Percentiles rank a stretch among this genome's conserved stretches.
These are phyloP conservation scores for Mycena sanguinolenta DNA, from an alignment of 768 basidiomycete genomes.

Conservation along the genomic window DNA sequence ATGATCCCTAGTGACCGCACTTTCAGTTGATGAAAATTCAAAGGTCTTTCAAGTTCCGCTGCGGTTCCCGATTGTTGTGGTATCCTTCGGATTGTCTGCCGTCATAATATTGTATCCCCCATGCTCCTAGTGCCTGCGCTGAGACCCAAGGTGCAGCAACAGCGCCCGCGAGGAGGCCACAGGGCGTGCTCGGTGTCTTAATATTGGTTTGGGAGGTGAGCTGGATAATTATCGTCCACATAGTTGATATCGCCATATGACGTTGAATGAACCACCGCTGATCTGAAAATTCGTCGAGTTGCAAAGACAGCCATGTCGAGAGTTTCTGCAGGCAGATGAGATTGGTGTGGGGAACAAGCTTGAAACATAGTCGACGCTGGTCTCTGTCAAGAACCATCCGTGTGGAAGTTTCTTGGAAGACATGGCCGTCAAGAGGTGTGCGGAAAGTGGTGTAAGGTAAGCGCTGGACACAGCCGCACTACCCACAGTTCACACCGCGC, in stretches of 20 bases:
- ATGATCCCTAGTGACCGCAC: no score
- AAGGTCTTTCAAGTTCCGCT: no score
- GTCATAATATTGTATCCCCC: constrained; percentile 22
- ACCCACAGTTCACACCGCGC: neutral
- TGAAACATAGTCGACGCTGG: neutral
- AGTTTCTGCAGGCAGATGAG: neutral
- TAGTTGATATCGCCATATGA: constrained; percentile 19
- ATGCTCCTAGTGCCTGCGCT: constrained; percentile 14
- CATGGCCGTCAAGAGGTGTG: no score
- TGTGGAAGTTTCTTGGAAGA: no score
- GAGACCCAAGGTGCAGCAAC: constrained; percentile 9
- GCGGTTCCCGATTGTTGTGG: no score
- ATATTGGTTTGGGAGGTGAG: constrained; percentile 1
- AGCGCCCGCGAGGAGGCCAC: constrained; percentile 9
- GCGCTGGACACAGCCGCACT: neutral
- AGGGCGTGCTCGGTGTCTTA: constrained; percentile 5
- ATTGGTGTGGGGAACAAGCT: neutral
- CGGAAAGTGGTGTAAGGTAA: neutral
- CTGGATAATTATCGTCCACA: constrained; percentile 10
- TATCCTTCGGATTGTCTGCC: neutral
- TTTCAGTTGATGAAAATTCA: no score
- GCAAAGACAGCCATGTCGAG: constrained; percentile 23
- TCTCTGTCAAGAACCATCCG: neutral
- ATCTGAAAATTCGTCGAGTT: constrained; percentile 25
- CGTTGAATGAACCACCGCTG: constrained; percentile 28